Evolutionary conservation across 2,329 filamentous ascomycete species (phyloP).

Genomic region (Calonectria henricotiae): DNA sequence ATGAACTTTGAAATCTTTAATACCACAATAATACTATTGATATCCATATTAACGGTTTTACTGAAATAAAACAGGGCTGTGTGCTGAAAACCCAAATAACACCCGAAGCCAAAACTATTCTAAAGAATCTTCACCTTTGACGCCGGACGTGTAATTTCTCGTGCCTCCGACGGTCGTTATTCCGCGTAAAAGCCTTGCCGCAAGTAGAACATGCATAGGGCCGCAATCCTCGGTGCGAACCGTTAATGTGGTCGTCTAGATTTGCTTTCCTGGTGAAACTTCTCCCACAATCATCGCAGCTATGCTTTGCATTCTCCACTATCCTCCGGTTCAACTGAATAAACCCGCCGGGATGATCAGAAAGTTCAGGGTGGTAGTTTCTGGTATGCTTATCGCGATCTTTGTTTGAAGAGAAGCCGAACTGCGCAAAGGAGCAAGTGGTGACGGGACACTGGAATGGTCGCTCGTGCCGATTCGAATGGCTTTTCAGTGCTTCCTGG

Average conservation of each 20-base stretch:
- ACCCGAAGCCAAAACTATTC: background rate
- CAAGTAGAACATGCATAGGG: conserved; percentile 54
- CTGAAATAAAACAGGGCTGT: background rate
- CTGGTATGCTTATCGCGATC: conserved; percentile 55
- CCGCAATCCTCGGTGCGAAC: conserved; percentile 56
- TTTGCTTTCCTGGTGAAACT: conserved; percentile 60
- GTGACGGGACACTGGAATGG: conserved; percentile 59
- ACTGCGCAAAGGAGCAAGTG: conserved; percentile 55
- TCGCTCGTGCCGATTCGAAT: conserved; percentile 60
- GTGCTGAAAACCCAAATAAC: too few relatives aligned
- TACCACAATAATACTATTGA: background rate
- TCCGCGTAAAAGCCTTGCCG: conserved; percentile 55
- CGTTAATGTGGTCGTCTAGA: conserved; percentile 56
- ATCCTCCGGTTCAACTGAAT: background rate
- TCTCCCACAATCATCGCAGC: conserved; percentile 58
- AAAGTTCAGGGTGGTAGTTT: conserved; percentile 27
- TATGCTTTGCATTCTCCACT: conserved; percentile 29
- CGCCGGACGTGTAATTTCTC: conserved; percentile 50
- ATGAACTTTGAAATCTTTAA: background rate
- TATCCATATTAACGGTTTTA: background rate
- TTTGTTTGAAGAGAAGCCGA: conserved; percentile 61
- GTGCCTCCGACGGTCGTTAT: conserved; percentile 57
- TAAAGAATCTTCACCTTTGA: background rate
- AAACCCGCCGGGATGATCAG: background rate
- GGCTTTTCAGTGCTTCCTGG: conserved; percentile 53